Percentiles rank a stretch among this genome's conserved stretches.
Conservation (phyloP, 2,329 filamentous ascomycete genomes). For the Monosporascus sp. region DNA sequence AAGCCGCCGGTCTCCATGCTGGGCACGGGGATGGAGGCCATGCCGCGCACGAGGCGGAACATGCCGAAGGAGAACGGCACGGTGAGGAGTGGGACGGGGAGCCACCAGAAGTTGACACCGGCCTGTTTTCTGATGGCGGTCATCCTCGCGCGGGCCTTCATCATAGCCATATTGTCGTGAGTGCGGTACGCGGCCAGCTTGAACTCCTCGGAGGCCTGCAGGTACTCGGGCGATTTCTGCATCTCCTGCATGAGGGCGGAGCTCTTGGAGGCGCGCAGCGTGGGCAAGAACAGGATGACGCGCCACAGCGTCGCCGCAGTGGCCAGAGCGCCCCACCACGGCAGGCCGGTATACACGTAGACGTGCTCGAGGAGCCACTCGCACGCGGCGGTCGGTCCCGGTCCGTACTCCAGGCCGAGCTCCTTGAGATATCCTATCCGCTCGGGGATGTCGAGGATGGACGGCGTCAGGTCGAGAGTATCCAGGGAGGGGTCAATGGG, state of each 20-base stretch:
- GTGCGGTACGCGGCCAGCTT: constrained; percentile 30
- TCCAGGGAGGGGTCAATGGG: constrained; percentile 23
- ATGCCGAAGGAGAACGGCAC: constrained; percentile 72
- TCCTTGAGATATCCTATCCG: constrained; percentile 76
- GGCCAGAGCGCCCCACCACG: constrained; percentile 78
- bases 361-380: constrained; percentile 77
- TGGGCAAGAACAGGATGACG: constrained; percentile 58
- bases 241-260: constrained; percentile 58
- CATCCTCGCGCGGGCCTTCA: constrained; percentile 44
- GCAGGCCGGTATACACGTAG: constrained; percentile 68
- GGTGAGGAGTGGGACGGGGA: constrained; percentile 51
- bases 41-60: constrained; percentile 70
- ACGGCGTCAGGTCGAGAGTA: constrained; percentile 33
- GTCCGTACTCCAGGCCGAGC: constrained; percentile 84
- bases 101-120: constrained; percentile 47
- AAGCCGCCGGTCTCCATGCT: constrained; percentile 65
- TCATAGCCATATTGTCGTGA: constrained; percentile 41
- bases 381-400: constrained; percentile 67
- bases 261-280: constrained; percentile 56
- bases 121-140: constrained; percentile 44
- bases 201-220: constrained; percentile 47
- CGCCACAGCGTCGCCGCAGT: constrained; percentile 62
- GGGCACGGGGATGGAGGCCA: constrained; percentile 75
- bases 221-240: constrained; percentile 47
- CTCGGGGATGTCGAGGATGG: constrained; percentile 60